phyloP scores from a whole-genome alignment of 331 rosid genomes.

The Telfairia occidentalis region DNA sequence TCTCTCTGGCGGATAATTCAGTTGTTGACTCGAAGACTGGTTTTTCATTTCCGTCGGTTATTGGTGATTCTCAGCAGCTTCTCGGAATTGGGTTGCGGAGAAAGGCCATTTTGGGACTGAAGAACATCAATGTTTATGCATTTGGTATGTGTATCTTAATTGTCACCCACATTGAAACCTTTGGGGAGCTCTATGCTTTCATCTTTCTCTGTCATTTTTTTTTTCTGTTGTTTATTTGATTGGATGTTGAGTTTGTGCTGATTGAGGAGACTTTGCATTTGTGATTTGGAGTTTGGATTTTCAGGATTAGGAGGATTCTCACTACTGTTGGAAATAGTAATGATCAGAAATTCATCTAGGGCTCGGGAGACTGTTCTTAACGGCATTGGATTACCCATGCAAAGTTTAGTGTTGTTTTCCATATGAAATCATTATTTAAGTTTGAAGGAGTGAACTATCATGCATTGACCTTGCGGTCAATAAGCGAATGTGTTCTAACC shows the following conservation, averaged over 20 bases:
- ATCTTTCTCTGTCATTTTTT: not conserved
- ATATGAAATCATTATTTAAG: not conserved
- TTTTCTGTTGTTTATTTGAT: not conserved
- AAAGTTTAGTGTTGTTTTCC: not conserved
- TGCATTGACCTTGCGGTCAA: no score
- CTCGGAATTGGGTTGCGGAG: conserved; percentile 76
- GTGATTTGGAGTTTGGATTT: not conserved
- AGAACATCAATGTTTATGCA: conserved; percentile 82
- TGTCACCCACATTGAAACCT: not conserved
- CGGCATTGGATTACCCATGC: not conserved
- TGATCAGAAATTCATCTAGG: not conserved
- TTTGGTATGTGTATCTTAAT: conserved; percentile 51
- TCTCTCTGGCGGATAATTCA: conserved; percentile 41
- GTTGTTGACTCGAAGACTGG: conserved; percentile 55
- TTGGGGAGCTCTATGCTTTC: not conserved
- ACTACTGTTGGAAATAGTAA: not conserved
- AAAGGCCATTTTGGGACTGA: conserved; percentile 63
- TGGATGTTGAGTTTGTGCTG: not conserved
- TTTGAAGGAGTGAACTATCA: no score
- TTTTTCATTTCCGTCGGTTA: conserved; percentile 48
- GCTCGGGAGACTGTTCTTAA: not conserved
- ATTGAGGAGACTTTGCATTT: not conserved
- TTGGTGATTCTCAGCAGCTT: conserved; percentile 50
- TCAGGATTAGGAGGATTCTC: not conserved
- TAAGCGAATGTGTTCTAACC: no score